Evolutionary conservation across 148 eudicot species (phyloP).

Genomic region (Fagopyrum tataricum): DNA sequence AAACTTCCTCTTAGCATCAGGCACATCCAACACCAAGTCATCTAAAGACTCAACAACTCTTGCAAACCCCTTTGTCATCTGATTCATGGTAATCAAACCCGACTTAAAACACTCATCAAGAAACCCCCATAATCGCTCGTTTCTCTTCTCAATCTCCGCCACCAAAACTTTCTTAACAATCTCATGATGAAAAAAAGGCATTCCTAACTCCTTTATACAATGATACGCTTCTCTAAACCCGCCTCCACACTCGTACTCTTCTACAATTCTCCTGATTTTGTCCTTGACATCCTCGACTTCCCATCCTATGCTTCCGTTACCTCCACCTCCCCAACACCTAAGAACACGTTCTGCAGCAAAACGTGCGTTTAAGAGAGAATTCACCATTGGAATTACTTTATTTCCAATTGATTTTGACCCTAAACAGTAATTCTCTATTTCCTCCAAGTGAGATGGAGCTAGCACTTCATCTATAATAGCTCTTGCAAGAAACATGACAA

Average conservation of each 20-base stretch:
- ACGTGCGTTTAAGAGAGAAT: constrained; percentile 41
- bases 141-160: constrained; percentile 39
- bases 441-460: constrained; percentile 43
- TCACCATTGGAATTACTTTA: constrained; percentile 41
- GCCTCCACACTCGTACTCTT: constrained; percentile 59
- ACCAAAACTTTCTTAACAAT: constrained; percentile 50
- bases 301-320: constrained; percentile 36
- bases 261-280: constrained; percentile 36
- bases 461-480: constrained; percentile 50
- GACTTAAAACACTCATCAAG: constrained; percentile 34
- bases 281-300: constrained; percentile 49
- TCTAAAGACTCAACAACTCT: constrained; percentile 45
- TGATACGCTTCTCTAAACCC: constrained; percentile 44
- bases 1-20: constrained; percentile 42
- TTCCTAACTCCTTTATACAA: constrained; percentile 49
- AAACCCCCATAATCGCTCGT: constrained; percentile 39
- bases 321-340: constrained; percentile 64
- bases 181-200: constrained; percentile 59
- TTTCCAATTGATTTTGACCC: constrained; percentile 27
- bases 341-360: constrained; percentile 51
- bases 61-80: constrained; percentile 56
- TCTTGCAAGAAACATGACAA: constrained; percentile 49
- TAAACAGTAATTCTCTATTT: constrained; percentile 30
- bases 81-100: constrained; percentile 45
- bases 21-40: constrained; percentile 48